Percentiles rank a stretch among this genome's conserved stretches.
Conservation (phyloP, 2,329 filamentous ascomycete species). For the Septoria petroselini region DNA sequence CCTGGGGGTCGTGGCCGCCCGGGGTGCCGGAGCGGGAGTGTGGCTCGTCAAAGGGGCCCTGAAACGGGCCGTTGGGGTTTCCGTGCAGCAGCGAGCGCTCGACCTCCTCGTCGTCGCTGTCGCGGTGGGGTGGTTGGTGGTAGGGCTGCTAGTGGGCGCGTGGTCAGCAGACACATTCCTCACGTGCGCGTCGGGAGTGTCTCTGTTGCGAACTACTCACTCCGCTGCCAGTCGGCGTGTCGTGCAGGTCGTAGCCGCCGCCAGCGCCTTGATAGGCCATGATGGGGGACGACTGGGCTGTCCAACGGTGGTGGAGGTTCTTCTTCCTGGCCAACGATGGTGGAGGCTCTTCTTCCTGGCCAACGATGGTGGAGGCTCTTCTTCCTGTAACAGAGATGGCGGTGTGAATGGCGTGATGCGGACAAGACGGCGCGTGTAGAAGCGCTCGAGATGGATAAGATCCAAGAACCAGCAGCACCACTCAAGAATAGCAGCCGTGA, state of each 20-base stretch:
- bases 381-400: too few relatives aligned
- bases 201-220: constrained; percentile 4
- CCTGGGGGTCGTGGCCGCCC: constrained; percentile 41
- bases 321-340: not conserved
- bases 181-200: constrained; percentile 12
- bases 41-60: constrained; percentile 49
- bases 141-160: constrained; percentile 27
- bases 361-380: not conserved
- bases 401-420: too few relatives aligned
- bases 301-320: not conserved
- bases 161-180: constrained; percentile 19
- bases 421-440: too few relatives aligned
- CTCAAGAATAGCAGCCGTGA: too few relatives aligned
- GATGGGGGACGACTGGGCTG: constrained; percentile 1
- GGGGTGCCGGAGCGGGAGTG: constrained; percentile 38
- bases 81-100: constrained; percentile 50
- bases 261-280: constrained; percentile 39
- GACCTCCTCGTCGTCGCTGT: constrained; percentile 47
- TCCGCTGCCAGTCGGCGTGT: constrained; percentile 24
- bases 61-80: constrained; percentile 46
- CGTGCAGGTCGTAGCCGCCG: constrained; percentile 31
- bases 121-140: constrained; percentile 32
- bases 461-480: too few relatives aligned
- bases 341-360: not conserved
- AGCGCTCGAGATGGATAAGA: too few relatives aligned